Percentiles rank a stretch among this genome's conserved stretches.
Evolutionary conservation across 2,329 filamentous ascomycete genomes (phyloP).

Genomic region (Lecanosticta acicola): DNA sequence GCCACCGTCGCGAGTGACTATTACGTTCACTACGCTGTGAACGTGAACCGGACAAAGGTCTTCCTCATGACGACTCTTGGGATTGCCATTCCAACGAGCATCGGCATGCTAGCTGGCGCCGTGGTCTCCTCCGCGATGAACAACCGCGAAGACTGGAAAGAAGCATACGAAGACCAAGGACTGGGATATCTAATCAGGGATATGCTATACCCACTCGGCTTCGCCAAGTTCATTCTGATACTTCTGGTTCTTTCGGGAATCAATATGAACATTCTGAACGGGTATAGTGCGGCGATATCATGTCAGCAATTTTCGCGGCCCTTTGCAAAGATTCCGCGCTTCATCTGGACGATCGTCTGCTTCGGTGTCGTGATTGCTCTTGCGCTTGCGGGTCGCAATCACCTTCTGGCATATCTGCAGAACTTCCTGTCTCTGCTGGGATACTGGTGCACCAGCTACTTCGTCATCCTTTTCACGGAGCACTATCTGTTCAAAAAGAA

Average conservation of each 20-base stretch:
- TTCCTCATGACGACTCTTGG: conserved; percentile 41
- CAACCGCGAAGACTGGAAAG: conserved; percentile 38
- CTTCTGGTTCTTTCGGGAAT: conserved; percentile 34
- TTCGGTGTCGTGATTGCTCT: conserved; percentile 41
- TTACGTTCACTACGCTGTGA: conserved; percentile 40
- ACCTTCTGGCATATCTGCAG: conserved; percentile 39
- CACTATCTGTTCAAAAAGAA: conserved; percentile 42
- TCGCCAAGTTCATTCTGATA: conserved; percentile 46
- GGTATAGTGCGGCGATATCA: conserved; percentile 41
- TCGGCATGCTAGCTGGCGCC: conserved; percentile 43
- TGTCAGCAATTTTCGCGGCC: conserved; percentile 45
- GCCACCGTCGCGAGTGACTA: conserved; percentile 40
- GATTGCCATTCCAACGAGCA: conserved; percentile 38
- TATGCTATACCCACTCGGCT: conserved; percentile 43
- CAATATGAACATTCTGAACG: conserved; percentile 39
- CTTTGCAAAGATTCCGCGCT: conserved; percentile 48
- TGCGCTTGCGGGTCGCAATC: conserved; percentile 40
- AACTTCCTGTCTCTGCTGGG: conserved; percentile 45
- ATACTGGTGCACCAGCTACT: conserved; percentile 45
- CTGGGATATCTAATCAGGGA: conserved; percentile 45
- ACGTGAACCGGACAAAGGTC: conserved; percentile 36
- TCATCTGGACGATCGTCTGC: conserved; percentile 43
- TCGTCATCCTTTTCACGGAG: conserved; percentile 43
- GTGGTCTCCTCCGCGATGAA: conserved; percentile 32
- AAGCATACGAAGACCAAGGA: conserved; percentile 39